Conservation (phyloP, 306 rosid species). For the Dryas alaskensis region DNA sequence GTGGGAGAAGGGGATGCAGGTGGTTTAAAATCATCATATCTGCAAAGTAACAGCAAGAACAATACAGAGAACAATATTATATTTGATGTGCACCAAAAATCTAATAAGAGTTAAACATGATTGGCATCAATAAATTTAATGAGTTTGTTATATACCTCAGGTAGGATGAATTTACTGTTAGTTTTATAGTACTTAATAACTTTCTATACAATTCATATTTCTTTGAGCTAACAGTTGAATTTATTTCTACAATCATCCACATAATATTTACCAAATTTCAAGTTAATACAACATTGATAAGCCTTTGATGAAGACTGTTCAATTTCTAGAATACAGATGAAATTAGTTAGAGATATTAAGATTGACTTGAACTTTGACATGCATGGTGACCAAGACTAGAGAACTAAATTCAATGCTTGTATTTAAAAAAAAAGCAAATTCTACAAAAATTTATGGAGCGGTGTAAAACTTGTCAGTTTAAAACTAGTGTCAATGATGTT, state of each 20-base stretch:
- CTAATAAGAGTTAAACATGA: background rate
- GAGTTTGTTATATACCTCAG: too few relatives aligned
- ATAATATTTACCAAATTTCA: too few relatives aligned
- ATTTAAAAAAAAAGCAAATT: too few relatives aligned
- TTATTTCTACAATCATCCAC: too few relatives aligned
- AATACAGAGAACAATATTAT: background rate
- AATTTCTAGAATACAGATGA: background rate
- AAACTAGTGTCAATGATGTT: background rate
- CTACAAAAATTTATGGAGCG: too few relatives aligned
- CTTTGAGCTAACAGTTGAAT: too few relatives aligned
- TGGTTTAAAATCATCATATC: constrained; percentile 51
- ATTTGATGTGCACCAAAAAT: background rate
- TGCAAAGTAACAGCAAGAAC: constrained; percentile 22
- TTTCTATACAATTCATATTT: too few relatives aligned
- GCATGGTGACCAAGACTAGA: background rate
- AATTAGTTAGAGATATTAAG: background rate
- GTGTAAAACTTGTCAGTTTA: background rate
- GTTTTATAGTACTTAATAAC: too few relatives aligned
- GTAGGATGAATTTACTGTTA: too few relatives aligned
- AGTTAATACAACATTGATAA: too few relatives aligned
- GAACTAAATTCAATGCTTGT: too few relatives aligned
- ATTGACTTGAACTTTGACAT: background rate
- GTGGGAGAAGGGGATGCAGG: constrained; percentile 46
- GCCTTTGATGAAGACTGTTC: background rate
- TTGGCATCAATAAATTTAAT: background rate